These are phyloP conservation scores for Ophiocordyceps camponoti-rufipedis DNA, from an alignment of 2,329 filamentous ascomycete genomes.

Conservation along the genomic window DNA sequence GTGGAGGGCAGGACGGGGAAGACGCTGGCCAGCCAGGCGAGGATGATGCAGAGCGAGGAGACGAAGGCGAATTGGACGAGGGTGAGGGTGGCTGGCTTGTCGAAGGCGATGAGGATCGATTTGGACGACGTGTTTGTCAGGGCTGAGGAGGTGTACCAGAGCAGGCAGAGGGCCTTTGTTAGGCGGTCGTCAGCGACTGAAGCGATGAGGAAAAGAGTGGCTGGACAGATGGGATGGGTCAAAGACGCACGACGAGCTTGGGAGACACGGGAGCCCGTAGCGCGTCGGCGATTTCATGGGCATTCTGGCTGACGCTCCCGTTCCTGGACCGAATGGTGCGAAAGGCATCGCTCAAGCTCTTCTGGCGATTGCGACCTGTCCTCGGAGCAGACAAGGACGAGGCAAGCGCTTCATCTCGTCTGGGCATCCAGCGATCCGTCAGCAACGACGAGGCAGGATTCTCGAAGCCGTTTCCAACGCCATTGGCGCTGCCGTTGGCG, in stretches of 20 bases:
- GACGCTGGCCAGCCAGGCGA: constrained; percentile 55
- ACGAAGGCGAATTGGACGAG: constrained; percentile 90
- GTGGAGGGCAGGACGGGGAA: constrained; percentile 53
- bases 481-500: constrained; percentile 7
- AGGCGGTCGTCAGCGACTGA: not conserved
- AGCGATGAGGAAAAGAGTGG: not conserved
- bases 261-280: constrained; percentile 80
- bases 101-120: constrained; percentile 80
- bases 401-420: constrained; percentile 6
- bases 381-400: constrained; percentile 8
- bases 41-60: constrained; percentile 65
- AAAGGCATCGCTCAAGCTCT: constrained; percentile 80
- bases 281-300: constrained; percentile 81
- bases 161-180: constrained; percentile 56
- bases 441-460: constrained; percentile 5
- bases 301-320: constrained; percentile 80
- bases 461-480: constrained; percentile 3
- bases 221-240: not conserved
- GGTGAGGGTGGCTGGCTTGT: constrained; percentile 80
- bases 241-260: constrained; percentile 54
- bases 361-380: constrained; percentile 50
- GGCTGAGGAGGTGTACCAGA: constrained; percentile 93
- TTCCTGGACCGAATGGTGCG: constrained; percentile 63
- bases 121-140: constrained; percentile 97
- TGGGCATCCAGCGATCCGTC: constrained; percentile 12